Base-by-base conservation (phyloP, 768 basidiomycete genomes). In the Mrakia hoshinonis region DNA sequence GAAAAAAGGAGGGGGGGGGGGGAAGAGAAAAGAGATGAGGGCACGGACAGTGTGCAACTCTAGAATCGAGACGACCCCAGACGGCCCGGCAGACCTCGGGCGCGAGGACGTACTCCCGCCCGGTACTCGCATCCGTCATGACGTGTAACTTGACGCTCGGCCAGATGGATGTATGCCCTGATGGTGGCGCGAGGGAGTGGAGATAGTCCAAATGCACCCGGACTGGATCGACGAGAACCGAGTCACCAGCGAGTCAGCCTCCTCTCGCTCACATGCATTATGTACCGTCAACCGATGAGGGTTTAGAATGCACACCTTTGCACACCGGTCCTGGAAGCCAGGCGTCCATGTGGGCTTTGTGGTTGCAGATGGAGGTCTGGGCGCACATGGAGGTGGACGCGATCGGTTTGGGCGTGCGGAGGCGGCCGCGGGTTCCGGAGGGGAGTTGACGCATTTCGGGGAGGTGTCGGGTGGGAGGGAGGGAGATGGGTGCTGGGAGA, bases 261-360 rank as follows among this genome's bases (percentile, higher is more conserved):
- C 9, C 31, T 6, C 58, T 13, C 58, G 58, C n/a, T n/a, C n/a
- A n/a, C n/a, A n/a, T n/a, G n/a, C n/a, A n/a, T n/a, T n/a, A n/a
- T n/a, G n/a, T n/a, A n/a, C n/a, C n/a, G n/a, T n/a, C n/a, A n/a
- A n/a, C n/a, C n/a, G n/a, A n/a, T n/a, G n/a, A n/a, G n/a, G n/a
- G n/a, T n/a, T n/a, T n/a, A n/a, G n/a, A n/a, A 5, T 3, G 46
- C 43, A 26, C 39, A 65, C 63, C 63, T n/a, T 46, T 48, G 18
- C 34, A 48, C 46, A 66, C 29, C 6, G 64, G 64, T 0, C 64
- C 64, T 3, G 64, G 64, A 24, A 66, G 34, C 64, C 64, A 66
- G 31, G 64, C 64, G 31, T 66, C 64, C 47, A 66, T 66, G 13
- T 66, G 64, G 10, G 46, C 48, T 47, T 66, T 51, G 20, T 66